phyloP scores from a whole-genome alignment of 306 rosid species.

The Gastrolobium villosum region DNA sequence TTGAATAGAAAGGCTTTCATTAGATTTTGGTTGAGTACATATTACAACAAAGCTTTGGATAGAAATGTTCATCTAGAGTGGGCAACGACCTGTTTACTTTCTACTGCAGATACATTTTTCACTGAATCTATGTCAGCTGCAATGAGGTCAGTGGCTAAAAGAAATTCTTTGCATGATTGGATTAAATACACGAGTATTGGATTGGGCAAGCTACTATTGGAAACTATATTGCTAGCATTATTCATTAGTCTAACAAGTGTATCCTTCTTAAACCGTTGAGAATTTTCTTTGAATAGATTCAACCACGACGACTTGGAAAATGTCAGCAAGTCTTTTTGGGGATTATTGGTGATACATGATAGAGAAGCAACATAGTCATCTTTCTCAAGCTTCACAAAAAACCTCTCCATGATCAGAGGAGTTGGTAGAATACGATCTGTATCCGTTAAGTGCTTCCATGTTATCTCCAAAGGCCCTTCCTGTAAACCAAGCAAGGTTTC shows the following conservation, averaged over 20 bases:
- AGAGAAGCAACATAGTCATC: constrained; percentile 68
- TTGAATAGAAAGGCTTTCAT: constrained; percentile 35
- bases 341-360: constrained; percentile 54
- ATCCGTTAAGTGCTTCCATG: constrained; percentile 75
- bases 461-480: constrained; percentile 74
- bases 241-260: constrained; percentile 61
- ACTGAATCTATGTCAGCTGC: constrained; percentile 44
- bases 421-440: constrained; percentile 63
- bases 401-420: constrained; percentile 73
- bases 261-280: constrained; percentile 60
- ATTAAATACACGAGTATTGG: constrained; percentile 63
- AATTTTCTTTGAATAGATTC: constrained; percentile 65
- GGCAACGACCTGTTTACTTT: constrained; percentile 43
- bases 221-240: constrained; percentile 54
- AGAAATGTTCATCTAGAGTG: constrained; percentile 39
- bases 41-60: constrained; percentile 37
- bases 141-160: constrained; percentile 45
- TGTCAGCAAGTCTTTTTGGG: constrained; percentile 54
- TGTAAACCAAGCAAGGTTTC: constrained; percentile 55
- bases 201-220: constrained; percentile 52
- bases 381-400: constrained; percentile 67
- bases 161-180: constrained; percentile 65
- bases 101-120: constrained; percentile 41
- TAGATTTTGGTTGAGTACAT: constrained; percentile 13
- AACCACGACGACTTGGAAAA: constrained; percentile 80